These are phyloP conservation scores for Hymenoscyphus infarciens DNA, from an alignment of 2,329 filamentous ascomycete genomes.

Conservation along the genomic window DNA sequence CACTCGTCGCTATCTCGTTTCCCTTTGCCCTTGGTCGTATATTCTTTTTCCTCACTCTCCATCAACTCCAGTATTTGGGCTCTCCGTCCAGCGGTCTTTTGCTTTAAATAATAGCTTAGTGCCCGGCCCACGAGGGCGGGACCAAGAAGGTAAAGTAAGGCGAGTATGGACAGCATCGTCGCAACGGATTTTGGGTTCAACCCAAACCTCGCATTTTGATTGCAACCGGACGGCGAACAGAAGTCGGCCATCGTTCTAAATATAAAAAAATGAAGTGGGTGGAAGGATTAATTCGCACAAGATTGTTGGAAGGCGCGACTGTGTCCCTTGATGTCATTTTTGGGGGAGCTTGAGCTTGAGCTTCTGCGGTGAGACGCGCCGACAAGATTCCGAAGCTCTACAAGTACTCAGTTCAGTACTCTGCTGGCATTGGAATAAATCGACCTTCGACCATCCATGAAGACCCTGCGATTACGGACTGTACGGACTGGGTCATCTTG, in stretches of 20 bases:
- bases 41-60: conserved; percentile 37
- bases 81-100: conserved; percentile 60
- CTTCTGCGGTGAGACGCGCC: not conserved
- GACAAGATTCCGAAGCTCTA: not conserved
- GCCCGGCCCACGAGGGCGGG: conserved; percentile 36
- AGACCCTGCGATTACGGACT: not conserved
- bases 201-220: conserved; percentile 32
- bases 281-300: not conserved
- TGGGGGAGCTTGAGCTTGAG: conserved; percentile 1
- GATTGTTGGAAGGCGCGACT: conserved; percentile 5
- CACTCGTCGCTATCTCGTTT: conserved; percentile 57
- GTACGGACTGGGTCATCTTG: not conserved
- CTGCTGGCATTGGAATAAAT: too few relatives aligned
- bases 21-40: conserved; percentile 23
- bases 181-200: conserved; percentile 27
- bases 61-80: conserved; percentile 53
- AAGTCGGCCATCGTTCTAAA: conserved; percentile 30
- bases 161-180: not conserved
- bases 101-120: conserved; percentile 59
- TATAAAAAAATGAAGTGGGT: not conserved
- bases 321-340: conserved; percentile 10
- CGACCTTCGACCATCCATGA: not conserved
- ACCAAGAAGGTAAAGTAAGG: conserved; percentile 29
- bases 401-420: too few relatives aligned
- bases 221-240: conserved; percentile 32